Conservation (phyloP, 208 protist species). For the Trypanosoma congolense region DNA sequence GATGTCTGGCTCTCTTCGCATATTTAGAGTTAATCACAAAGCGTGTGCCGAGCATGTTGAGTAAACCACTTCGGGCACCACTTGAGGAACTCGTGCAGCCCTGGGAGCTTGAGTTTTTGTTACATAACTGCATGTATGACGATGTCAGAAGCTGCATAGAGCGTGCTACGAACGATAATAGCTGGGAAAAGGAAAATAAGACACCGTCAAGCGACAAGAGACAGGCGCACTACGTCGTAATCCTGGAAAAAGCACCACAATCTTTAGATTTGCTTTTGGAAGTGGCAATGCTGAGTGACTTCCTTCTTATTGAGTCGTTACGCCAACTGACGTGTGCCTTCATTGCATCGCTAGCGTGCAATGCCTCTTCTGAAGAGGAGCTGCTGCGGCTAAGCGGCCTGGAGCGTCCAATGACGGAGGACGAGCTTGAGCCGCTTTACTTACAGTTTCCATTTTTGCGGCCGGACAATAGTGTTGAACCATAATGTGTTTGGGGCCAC, state of each 20-base stretch:
- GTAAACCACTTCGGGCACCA: constrained; percentile 74
- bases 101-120: constrained; percentile 77
- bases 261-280: constrained; percentile 57
- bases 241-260: constrained; percentile 31
- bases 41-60: constrained; percentile 68
- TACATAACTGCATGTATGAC: constrained; percentile 43
- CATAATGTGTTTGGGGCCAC: neutral
- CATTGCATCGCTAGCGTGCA: constrained; percentile 66
- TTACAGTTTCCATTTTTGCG: constrained; percentile 75
- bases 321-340: constrained; percentile 77
- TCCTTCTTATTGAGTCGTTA: constrained; percentile 78
- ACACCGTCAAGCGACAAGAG: neutral
- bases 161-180: neutral
- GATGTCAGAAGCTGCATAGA: constrained; percentile 12
- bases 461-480: constrained; percentile 21
- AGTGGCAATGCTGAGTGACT: constrained; percentile 84
- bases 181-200: neutral
- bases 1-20: constrained; percentile 60
- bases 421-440: constrained; percentile 75
- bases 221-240: constrained; percentile 4
- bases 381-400: constrained; percentile 66
- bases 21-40: constrained; percentile 73
- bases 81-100: constrained; percentile 77
- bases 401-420: constrained; percentile 41
- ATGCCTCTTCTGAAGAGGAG: constrained; percentile 52